A percentile compares a stretch with the other conserved stretches of the same genome.
phyloP scores from a whole-genome alignment of 2,329 filamentous ascomycete genomes.

The Chaetomiaceae sp. region DNA sequence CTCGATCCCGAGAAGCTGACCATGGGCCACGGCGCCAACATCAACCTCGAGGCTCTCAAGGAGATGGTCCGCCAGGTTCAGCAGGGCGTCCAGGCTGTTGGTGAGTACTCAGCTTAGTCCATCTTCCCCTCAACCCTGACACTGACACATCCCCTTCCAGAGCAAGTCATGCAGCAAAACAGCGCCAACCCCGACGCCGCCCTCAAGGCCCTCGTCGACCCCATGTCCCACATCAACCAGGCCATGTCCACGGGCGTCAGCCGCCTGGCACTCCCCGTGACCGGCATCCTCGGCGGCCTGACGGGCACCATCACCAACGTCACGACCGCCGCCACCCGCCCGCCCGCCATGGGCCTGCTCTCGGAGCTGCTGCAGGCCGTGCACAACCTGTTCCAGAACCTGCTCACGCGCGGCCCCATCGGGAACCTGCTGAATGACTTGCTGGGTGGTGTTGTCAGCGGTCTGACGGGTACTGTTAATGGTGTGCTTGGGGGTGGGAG shows the following conservation, averaged over 20 bases:
- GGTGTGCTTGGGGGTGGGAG: not conserved
- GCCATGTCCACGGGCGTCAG: slow-evolving; percentile 11
- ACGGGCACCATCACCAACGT: not conserved
- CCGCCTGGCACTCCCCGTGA: slow-evolving; percentile 8
- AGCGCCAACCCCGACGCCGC: slow-evolving; percentile 9
- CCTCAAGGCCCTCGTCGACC: slow-evolving; percentile 7
- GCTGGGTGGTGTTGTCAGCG: slow-evolving; percentile 8
- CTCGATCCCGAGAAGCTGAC: not conserved
- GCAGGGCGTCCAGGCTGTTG: slow-evolving; percentile 15
- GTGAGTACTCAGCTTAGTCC: slow-evolving; percentile 6
- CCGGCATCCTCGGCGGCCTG: slow-evolving; percentile 2
- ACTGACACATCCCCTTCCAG: slow-evolving; percentile 4
- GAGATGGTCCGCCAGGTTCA: slow-evolving; percentile 15
- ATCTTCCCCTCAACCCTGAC: not conserved
- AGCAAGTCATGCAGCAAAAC: slow-evolving; percentile 13
- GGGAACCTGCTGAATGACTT: slow-evolving; percentile 2
- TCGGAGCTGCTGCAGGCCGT: slow-evolving; percentile 1
- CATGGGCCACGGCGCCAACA: not conserved
- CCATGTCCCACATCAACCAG: slow-evolving; percentile 14
- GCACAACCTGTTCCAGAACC: slow-evolving; percentile 2
- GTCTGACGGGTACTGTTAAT: slow-evolving; percentile 8
- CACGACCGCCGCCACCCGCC: not conserved
- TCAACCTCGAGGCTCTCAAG: slow-evolving; percentile 7
- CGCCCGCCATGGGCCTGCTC: slow-evolving; percentile 1
- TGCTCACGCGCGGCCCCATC: slow-evolving; percentile 6